Base-by-base conservation (phyloP, 1,139 yeast species). In the Lodderomyces pseudojiufengensis region DNA sequence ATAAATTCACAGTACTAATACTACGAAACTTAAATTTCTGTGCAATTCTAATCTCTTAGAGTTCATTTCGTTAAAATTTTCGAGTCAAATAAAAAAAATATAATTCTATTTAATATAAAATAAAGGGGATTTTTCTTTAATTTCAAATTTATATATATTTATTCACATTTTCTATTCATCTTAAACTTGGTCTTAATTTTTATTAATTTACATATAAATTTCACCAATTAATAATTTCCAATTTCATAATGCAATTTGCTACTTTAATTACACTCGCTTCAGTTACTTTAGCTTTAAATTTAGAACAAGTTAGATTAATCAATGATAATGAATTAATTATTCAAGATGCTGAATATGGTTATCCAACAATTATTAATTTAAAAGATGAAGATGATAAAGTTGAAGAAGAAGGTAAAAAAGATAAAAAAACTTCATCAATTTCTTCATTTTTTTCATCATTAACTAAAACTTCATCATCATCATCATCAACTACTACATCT, bases 241-340 rank as follows among this genome's bases (percentile, higher is more conserved):
- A n/a, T n/a, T n/a, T 21, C 9, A 31, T 12, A 21, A 44, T 44
- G 47, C 38, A 43, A 32, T 39, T 39, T 24, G 38, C 43, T 27
- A 30, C 46, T 21, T 35, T 42, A 29, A 35, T 40, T 18, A 27
- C 48, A 12, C 30, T 47, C 36, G 49, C 48, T 35, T 32, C 50
- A 10, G 32, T 44, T 23, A 27, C 44, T 12, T 39, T 45, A 27
- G 51, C 49, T 25, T 20, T 42, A 31, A 37, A 38, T 38, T 37
- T 40, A 32, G 47, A 46, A 27, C 49, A 42, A 46, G 40, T 43
- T 21, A 44, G 47, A 37, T 34, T 47, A 30, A 27, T 40, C 38
- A 39, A 42, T 27, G 48, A 46, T 26, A 43, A 47, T 31, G 46
- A 44, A 37, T 39, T 41, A 33, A 33, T 45, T 31, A 33, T 46